Evolutionary conservation across 2,329 filamentous ascomycete species (phyloP).

Genomic region (Arthrobotrys megalospora): DNA sequence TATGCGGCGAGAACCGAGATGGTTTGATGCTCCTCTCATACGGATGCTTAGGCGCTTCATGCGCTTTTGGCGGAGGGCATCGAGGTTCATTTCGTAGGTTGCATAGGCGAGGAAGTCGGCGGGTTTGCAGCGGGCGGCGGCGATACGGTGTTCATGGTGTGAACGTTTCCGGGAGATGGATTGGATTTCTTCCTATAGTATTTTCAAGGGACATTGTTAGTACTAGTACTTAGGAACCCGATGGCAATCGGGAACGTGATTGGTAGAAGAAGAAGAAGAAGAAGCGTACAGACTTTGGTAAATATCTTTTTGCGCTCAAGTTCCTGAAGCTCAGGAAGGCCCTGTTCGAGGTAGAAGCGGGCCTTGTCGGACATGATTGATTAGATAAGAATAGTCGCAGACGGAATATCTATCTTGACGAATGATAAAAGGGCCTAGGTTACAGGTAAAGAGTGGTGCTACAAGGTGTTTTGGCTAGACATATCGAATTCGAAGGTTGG

Average conservation of each 20-base stretch:
- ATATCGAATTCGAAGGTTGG: slow-evolving; percentile 16
- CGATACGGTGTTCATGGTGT: slow-evolving; percentile 91
- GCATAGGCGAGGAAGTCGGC: slow-evolving; percentile 88
- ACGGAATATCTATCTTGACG: background rate
- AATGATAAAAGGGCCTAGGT: background rate
- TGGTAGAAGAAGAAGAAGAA: background rate
- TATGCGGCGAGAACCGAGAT: slow-evolving; percentile 84
- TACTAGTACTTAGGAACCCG: background rate
- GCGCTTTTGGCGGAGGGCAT: slow-evolving; percentile 84
- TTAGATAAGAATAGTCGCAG: background rate
- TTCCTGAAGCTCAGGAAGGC: slow-evolving; percentile 90
- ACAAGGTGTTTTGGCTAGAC: background rate
- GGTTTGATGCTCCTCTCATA: slow-evolving; percentile 71
- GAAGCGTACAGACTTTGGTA: slow-evolving; percentile 73
- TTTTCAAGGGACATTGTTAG: background rate
- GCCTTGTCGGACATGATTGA: slow-evolving; percentile 86
- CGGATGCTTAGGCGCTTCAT: slow-evolving; percentile 85
- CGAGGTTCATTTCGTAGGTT: slow-evolving; percentile 77
- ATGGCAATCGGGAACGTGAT: slow-evolving; percentile 45
- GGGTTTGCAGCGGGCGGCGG: slow-evolving; percentile 82
- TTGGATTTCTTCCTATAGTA: slow-evolving; percentile 83
- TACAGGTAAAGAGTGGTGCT: background rate
- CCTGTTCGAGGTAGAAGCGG: slow-evolving; percentile 92
- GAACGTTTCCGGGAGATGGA: slow-evolving; percentile 91
- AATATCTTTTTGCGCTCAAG: slow-evolving; percentile 95